These are phyloP conservation scores for Tylopilus vinaceipallidus DNA, from an alignment of 768 basidiomycete genomes.

Conservation along the genomic window DNA sequence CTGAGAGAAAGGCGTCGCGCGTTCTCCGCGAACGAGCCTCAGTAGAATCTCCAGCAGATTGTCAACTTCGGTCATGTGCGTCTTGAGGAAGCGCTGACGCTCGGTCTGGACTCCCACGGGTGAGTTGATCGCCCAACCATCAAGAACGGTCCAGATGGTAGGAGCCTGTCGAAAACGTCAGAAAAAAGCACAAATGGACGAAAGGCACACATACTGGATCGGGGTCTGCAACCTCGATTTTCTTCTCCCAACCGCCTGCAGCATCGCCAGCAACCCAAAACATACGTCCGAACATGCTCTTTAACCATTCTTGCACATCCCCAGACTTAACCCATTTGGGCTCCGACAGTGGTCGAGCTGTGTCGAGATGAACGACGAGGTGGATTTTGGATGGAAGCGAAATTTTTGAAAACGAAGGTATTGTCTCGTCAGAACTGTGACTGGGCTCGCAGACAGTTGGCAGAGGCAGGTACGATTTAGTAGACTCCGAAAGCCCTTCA, in stretches of 20 bases:
- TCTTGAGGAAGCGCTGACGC: constrained; percentile 84
- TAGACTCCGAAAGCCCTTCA: constrained; percentile 68
- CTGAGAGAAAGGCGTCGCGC: constrained; percentile 69
- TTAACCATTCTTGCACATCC: constrained; percentile 91
- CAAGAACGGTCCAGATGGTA: constrained; percentile 87
- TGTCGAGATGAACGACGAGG: constrained; percentile 82
- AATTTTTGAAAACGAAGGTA: constrained; percentile 70
- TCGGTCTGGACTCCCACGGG: constrained; percentile 71
- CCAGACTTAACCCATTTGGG: constrained; percentile 97
- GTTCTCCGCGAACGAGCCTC: constrained; percentile 87
- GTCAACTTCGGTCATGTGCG: constrained; percentile 81
- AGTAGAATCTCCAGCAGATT: constrained; percentile 92
- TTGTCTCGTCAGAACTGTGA: constrained; percentile 53
- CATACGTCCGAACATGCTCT: constrained; percentile 84
- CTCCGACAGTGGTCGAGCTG: constrained; percentile 84
- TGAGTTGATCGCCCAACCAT: constrained; percentile 86
- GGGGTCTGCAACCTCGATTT: constrained; percentile 88
- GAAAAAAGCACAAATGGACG: not conserved
- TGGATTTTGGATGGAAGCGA: constrained; percentile 53
- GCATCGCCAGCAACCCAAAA: constrained; percentile 83
- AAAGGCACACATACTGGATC: constrained; percentile 73
- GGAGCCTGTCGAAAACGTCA: constrained; percentile 59
- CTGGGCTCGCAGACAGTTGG: constrained; percentile 42
- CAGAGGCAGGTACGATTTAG: constrained; percentile 67
- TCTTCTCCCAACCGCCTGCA: constrained; percentile 92